These are phyloP conservation scores for Sanghuangporus baumii DNA, from an alignment of 1,284 basidiomycete genomes.

Conservation along the genomic window DNA sequence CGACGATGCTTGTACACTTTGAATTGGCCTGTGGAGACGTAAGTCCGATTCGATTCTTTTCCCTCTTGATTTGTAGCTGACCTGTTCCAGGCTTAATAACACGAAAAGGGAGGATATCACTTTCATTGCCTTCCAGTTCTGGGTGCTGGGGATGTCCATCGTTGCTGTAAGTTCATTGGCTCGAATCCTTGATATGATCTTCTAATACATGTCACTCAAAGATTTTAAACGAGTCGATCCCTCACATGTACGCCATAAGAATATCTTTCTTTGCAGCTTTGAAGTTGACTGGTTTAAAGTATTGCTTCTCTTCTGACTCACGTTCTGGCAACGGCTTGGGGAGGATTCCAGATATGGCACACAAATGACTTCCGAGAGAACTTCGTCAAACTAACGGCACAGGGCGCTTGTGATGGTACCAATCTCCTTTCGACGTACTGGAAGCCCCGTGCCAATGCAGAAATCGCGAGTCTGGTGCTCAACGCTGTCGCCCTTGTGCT, in stretches of 20 bases:
- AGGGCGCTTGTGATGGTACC: conserved; percentile 53
- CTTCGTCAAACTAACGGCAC: conserved; percentile 51
- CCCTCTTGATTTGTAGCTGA: background rate
- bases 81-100: conserved; percentile 47
- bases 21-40: conserved; percentile 64
- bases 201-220: conserved; percentile 12
- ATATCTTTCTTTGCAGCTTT: conserved; percentile 1
- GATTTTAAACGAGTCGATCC: conserved; percentile 75
- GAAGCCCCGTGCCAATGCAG: conserved; percentile 46
- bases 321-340: conserved; percentile 65
- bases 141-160: conserved; percentile 75
- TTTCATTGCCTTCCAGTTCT: conserved; percentile 73
- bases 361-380: conserved; percentile 52
- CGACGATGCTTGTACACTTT: conserved; percentile 49
- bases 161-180: conserved; percentile 43
- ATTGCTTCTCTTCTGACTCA: conserved; percentile 68
- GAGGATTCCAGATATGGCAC: conserved; percentile 54
- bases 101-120: conserved; percentile 73
- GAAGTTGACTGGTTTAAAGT: conserved; percentile 22
- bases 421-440: conserved; percentile 58
- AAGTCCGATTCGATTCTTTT: conserved; percentile 24
- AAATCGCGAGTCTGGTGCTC: conserved; percentile 59
- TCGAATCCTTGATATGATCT: background rate
- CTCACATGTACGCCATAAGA: conserved; percentile 52
- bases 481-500: conserved; percentile 56